Conservation (phyloP, 164 flowering plant species). For the Litsea cubeba region DNA sequence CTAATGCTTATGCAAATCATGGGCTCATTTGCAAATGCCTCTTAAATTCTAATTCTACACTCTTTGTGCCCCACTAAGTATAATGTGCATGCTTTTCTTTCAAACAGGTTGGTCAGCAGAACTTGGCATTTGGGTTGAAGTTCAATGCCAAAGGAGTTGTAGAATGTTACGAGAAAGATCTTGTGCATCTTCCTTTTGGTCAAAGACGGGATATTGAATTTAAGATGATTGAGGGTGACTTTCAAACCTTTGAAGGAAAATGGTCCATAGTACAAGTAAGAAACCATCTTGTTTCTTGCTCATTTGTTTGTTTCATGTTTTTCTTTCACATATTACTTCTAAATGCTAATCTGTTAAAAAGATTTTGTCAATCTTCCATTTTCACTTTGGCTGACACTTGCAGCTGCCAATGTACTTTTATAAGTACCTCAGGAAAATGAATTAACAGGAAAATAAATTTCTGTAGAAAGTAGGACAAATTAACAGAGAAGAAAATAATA, state of each 20-base stretch:
- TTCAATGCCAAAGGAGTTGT: constrained; percentile 70
- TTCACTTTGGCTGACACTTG: background rate
- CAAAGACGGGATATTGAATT: constrained; percentile 73
- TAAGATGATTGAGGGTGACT: constrained; percentile 83
- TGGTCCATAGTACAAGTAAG: constrained; percentile 75
- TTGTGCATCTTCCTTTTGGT: constrained; percentile 44
- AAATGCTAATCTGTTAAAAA: background rate
- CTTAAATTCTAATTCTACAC: background rate
- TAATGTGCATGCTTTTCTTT: constrained; percentile 4
- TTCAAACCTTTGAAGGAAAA: constrained; percentile 58
- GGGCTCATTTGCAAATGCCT: too few relatives aligned
- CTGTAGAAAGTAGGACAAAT: background rate
- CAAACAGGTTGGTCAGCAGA: constrained; percentile 65
- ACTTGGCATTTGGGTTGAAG: constrained; percentile 68
- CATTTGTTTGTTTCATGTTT: background rate
- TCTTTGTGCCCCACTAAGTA: background rate
- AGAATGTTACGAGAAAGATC: constrained; percentile 71
- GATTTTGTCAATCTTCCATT: background rate
- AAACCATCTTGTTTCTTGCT: background rate
- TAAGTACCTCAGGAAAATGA: background rate
- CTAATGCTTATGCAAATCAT: too few relatives aligned
- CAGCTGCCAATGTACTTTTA: background rate
- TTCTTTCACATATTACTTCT: background rate
- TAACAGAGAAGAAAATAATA: background rate
- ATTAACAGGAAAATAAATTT: background rate